These are phyloP conservation scores for Backusella tuberculispora DNA, from an alignment of 192 early-diverging fungal species.

Conservation along the genomic window DNA sequence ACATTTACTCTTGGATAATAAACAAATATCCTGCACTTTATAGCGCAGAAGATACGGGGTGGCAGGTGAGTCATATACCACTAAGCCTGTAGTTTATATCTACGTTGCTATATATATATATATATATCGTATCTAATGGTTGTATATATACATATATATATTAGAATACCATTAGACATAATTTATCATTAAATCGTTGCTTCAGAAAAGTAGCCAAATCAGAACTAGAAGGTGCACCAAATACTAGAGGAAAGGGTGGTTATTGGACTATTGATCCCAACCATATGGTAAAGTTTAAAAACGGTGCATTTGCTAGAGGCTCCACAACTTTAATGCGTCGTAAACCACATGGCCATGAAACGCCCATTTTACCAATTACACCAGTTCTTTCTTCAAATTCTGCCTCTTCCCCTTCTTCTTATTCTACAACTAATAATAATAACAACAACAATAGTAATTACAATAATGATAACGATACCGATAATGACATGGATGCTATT, in stretches of 20 bases:
- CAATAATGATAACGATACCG: no score
- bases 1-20: constrained; percentile 88
- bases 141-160: neutral
- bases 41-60: constrained; percentile 72
- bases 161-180: constrained; percentile 91
- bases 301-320: constrained; percentile 45
- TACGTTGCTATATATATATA: neutral
- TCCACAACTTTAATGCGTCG: constrained; percentile 28
- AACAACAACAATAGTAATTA: no score
- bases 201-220: constrained; percentile 76
- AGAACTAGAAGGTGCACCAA: constrained; percentile 49
- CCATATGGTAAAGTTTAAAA: constrained; percentile 40
- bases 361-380: constrained; percentile 9
- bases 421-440: no score
- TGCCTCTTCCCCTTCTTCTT: neutral
- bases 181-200: constrained; percentile 83
- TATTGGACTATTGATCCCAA: constrained; percentile 64
- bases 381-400: neutral
- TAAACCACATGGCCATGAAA: neutral
- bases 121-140: neutral
- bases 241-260: constrained; percentile 62
- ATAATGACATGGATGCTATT: neutral
- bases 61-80: constrained; percentile 65
- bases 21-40: constrained; percentile 76
- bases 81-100: neutral